Conservation (phyloP, 352 stramenopile species). For the Globisporangium cylindrosporum region DNA sequence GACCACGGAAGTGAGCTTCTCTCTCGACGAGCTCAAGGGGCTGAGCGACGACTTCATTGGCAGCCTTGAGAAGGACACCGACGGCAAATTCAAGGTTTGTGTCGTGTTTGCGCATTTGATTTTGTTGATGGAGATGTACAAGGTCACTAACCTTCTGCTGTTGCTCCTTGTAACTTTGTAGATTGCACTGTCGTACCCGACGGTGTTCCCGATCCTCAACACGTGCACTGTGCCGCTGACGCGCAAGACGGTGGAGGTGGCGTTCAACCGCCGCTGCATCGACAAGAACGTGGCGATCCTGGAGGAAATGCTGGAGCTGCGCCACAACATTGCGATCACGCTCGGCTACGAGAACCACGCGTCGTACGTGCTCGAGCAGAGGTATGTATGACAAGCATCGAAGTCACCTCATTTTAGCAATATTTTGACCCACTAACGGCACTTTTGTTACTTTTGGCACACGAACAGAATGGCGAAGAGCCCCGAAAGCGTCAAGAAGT, state of each 20-base stretch:
- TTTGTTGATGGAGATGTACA: not conserved
- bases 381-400: slow-evolving; percentile 41
- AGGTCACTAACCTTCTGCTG: not conserved
- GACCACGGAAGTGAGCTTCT: slow-evolving; percentile 81
- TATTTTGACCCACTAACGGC: not conserved
- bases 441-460: slow-evolving; percentile 10
- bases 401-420: not conserved
- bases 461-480: slow-evolving; percentile 60
- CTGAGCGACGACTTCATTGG: slow-evolving; percentile 77
- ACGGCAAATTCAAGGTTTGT: slow-evolving; percentile 68
- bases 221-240: slow-evolving; percentile 84
- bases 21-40: slow-evolving; percentile 68
- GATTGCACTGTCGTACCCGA: slow-evolving; percentile 86
- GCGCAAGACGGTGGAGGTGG: slow-evolving; percentile 72
- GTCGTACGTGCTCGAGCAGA: slow-evolving; percentile 79
- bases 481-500: slow-evolving; percentile 59
- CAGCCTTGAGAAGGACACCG: slow-evolving; percentile 59
- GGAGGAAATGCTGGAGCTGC: slow-evolving; percentile 78
- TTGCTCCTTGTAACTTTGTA: not conserved
- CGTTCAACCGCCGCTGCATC: slow-evolving; percentile 83
- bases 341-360: slow-evolving; percentile 85
- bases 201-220: slow-evolving; percentile 87
- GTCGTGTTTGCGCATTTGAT: not conserved
- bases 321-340: slow-evolving; percentile 68
- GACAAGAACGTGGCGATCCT: slow-evolving; percentile 81